Evolutionary conservation across 305 asterid genomes (phyloP).

Genomic region (Fraxinus platypoda): DNA sequence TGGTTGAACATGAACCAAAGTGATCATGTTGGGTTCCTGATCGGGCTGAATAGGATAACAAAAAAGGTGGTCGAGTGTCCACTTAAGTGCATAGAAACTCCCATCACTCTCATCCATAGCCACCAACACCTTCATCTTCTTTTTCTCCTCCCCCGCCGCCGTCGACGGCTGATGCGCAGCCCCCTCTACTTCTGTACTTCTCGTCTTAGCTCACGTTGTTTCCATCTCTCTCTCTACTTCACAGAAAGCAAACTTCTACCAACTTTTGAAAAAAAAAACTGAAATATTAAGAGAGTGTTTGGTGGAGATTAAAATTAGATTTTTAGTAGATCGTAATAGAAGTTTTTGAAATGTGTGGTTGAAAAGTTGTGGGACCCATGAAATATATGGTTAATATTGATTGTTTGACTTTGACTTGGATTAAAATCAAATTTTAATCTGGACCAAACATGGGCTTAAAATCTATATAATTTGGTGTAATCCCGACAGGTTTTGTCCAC

Average conservation of each 20-base stretch:
- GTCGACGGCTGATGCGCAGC: constrained; percentile 1
- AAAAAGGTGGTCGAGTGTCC: constrained; percentile 54
- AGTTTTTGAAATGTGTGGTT: too few species aligned
- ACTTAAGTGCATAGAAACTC: constrained; percentile 54
- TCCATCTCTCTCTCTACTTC: not conserved
- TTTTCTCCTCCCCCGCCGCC: not conserved
- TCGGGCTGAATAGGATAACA: not conserved
- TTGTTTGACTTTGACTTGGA: too few species aligned
- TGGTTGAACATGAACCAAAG: constrained; percentile 56
- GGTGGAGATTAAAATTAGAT: too few species aligned
- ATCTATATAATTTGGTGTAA: not conserved
- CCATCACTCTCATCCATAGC: constrained; percentile 59
- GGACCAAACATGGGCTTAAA: too few species aligned
- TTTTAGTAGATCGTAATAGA: too few species aligned
- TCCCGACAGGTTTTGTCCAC: not conserved
- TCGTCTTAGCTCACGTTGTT: constrained; percentile 14
- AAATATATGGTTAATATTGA: too few species aligned
- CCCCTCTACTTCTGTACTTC: constrained; percentile 24
- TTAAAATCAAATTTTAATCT: too few species aligned
- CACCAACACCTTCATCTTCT: constrained; percentile 43
- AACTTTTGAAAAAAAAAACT: too few species aligned
- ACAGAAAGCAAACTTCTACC: not conserved
- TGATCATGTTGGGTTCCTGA: constrained; percentile 25
- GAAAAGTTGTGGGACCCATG: too few species aligned
- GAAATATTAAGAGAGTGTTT: too few species aligned